Evolutionary conservation across 2,329 filamentous ascomycete species (phyloP).

Genomic region (Nothophaeocryptopus gaeumannii): DNA sequence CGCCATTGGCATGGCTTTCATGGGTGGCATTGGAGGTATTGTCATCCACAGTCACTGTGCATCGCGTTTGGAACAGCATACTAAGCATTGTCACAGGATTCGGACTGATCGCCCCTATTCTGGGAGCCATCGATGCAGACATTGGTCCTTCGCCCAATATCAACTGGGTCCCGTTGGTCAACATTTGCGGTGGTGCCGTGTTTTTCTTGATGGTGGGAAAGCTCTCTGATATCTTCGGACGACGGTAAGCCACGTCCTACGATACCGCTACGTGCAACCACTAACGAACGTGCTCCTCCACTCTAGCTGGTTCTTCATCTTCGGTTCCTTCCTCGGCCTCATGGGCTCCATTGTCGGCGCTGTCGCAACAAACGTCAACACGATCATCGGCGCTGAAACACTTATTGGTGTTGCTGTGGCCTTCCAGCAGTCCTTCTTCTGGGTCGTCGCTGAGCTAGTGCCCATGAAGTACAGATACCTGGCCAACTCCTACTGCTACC

Average conservation of each 20-base stretch:
- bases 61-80: too few relatives aligned
- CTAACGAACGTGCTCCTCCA: too few relatives aligned
- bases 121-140: constrained; percentile 34
- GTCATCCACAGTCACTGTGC: too few relatives aligned
- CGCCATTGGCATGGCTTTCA: constrained; percentile 25
- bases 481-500: constrained; percentile 25
- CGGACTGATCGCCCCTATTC: constrained; percentile 22
- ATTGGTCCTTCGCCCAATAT: constrained; percentile 39
- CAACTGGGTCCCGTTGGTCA: constrained; percentile 39
- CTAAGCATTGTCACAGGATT: constrained; percentile 13
- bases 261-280: too few relatives aligned
- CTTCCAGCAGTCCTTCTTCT: constrained; percentile 39
- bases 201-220: constrained; percentile 38
- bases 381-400: constrained; percentile 27
- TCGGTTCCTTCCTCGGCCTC: constrained; percentile 33
- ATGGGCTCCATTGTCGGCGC: constrained; percentile 37
- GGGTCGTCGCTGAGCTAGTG: constrained; percentile 39
- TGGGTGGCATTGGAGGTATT: constrained; percentile 25
- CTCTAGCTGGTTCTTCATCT: constrained; percentile 32
- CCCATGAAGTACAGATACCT: constrained; percentile 31
- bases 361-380: constrained; percentile 23
- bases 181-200: constrained; percentile 36
- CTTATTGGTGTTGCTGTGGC: constrained; percentile 40
- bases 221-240: constrained; percentile 39
- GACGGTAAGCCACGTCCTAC: constrained; percentile 12